These are phyloP conservation scores for Spiromastix sp. DNA, from an alignment of 2,329 filamentous ascomycete genomes.

Conservation along the genomic window DNA sequence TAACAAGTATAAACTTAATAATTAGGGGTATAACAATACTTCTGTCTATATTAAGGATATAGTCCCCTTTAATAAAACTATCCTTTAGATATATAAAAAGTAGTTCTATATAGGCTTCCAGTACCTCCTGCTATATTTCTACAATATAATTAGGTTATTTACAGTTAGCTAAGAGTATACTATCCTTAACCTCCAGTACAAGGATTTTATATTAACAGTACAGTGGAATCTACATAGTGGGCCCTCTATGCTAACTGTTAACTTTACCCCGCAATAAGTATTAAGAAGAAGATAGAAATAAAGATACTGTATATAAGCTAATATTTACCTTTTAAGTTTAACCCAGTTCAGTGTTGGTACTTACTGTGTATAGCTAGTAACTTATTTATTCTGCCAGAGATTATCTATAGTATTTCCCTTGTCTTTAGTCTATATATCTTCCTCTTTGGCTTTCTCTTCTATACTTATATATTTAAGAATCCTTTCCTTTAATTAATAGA, in stretches of 20 bases:
- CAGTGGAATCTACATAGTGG: slow-evolving; percentile 13
- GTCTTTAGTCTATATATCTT: slow-evolving; percentile 26
- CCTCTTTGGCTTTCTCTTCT: slow-evolving; percentile 22
- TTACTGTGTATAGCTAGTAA: slow-evolving; percentile 15
- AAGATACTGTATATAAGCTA: slow-evolving; percentile 13
- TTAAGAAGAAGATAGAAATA: slow-evolving; percentile 16
- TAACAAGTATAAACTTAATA: slow-evolving; percentile 11
- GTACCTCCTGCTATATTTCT: slow-evolving; percentile 14
- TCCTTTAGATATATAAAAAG: slow-evolving; percentile 14
- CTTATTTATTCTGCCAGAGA: slow-evolving; percentile 25
- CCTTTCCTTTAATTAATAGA: slow-evolving; percentile 15
- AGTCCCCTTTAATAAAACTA: slow-evolving; percentile 15
- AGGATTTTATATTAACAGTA: slow-evolving; percentile 14
- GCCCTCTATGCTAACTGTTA: slow-evolving; percentile 12
- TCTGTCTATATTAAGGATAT: slow-evolving; percentile 18
- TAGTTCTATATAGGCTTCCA: slow-evolving; percentile 15
- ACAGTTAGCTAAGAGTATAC: slow-evolving; percentile 13
- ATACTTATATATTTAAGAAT: slow-evolving; percentile 14
- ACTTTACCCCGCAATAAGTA: slow-evolving; percentile 14
- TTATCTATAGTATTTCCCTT: slow-evolving; percentile 27
- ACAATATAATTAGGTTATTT: slow-evolving; percentile 15
- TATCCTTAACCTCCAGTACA: slow-evolving; percentile 15
- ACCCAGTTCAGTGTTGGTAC: slow-evolving; percentile 5
- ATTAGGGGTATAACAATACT: slow-evolving; percentile 10
- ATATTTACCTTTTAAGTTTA: background rate